Conservation (phyloP, 176 grass and related monocot species). For the Avena atlantica region DNA sequence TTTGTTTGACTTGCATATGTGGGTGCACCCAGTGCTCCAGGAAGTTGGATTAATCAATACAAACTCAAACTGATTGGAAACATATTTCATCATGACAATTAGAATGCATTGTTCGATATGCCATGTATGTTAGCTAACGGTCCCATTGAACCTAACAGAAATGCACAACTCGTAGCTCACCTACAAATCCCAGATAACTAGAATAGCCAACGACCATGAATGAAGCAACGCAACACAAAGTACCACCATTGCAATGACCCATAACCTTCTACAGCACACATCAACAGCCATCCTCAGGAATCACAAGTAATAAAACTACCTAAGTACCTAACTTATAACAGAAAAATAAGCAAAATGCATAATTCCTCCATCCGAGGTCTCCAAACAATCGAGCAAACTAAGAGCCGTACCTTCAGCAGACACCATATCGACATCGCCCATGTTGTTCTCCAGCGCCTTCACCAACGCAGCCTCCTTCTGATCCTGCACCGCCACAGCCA, state of each 20-base stretch:
- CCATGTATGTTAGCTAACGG: background rate
- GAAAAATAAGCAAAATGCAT: background rate
- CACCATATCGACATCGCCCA: conserved; percentile 56
- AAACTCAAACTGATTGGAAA: background rate
- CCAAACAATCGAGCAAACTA: background rate
- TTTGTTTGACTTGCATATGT: background rate
- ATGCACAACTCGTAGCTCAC: background rate
- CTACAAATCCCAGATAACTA: background rate
- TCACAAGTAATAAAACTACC: background rate
- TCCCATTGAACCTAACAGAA: background rate
- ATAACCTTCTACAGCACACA: background rate
- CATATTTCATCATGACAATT: conserved; percentile 10
- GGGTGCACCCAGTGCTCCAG: too few relatives aligned
- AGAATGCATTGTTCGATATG: background rate
- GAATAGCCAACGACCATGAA: background rate
- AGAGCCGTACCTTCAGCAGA: conserved; percentile 48
- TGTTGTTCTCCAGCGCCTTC: conserved; percentile 59
- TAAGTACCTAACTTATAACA: background rate
- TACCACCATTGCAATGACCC: background rate
- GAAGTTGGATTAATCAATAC: background rate
- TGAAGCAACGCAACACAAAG: background rate
- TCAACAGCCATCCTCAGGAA: background rate
- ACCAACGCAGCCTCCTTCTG: conserved; percentile 54
- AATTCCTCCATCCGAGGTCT: background rate
- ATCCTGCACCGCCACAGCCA: conserved; percentile 42